These are phyloP conservation scores for Blepharisma stoltei DNA, from an alignment of 73 alveolate genomes.

Conservation along the genomic window DNA sequence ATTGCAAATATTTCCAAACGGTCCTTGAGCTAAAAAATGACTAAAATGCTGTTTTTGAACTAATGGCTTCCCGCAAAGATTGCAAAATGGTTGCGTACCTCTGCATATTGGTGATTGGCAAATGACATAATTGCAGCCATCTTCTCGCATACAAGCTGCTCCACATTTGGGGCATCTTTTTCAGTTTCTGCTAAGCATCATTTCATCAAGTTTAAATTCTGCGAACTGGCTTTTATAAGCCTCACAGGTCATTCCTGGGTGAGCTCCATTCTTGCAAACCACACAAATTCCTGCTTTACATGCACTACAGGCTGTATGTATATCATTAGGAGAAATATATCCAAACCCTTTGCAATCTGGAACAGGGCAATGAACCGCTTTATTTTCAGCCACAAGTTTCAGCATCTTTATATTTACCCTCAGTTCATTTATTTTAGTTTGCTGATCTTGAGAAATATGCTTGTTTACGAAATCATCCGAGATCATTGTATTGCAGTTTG, in stretches of 20 bases:
- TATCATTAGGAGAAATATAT: neutral
- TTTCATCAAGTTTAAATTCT: neutral
- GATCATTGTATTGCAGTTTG: neutral
- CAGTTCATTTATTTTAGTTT: neutral
- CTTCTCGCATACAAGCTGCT: conserved; percentile 6
- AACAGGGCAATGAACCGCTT: neutral
- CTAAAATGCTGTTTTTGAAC: conserved; percentile 20
- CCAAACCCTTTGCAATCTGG: neutral
- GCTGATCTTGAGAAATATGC: neutral
- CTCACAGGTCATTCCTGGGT: neutral
- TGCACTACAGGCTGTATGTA: neutral
- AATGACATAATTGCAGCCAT: conserved; percentile 31
- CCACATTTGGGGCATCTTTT: conserved; percentile 36
- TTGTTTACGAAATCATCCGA: neutral
- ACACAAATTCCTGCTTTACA: neutral
- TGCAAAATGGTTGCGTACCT: conserved; percentile 5
- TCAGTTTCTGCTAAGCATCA: neutral
- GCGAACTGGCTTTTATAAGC: neutral
- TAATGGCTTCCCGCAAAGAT: conserved; percentile 25
- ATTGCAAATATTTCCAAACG: conserved; percentile 31
- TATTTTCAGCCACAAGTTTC: conserved; percentile 1
- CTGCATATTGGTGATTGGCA: conserved; percentile 20
- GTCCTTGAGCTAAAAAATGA: conserved; percentile 33
- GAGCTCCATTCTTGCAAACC: neutral
- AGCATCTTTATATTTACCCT: neutral